Evolutionary conservation across 129 eudicot genomes (phyloP), one percentile per base, ranked within the genome.

Genomic region (Helianthus tuberosus): DNA sequence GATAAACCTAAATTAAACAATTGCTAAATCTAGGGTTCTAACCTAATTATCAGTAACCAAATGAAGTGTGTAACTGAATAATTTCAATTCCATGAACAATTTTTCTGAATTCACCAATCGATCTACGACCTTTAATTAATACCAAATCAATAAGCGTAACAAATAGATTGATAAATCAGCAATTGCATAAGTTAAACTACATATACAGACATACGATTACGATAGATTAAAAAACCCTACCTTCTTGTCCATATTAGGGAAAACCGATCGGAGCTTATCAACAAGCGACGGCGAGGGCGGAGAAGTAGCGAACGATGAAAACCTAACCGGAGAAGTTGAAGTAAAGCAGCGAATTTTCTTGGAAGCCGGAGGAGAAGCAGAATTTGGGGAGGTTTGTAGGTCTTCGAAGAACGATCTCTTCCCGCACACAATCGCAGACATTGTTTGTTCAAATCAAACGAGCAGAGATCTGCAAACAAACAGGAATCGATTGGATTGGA

Each of bases 351-450:
- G 84, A 11, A 80, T 58, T 41, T 74, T 80, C 68, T 80, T 80
- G 4, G 79, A 68, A 38, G 75, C 65, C 11, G 84, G 84, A 5
- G 71, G 84, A 48, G 84, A 80, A 8, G 75, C 71, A 11, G 70
- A 80, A 74, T 66, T 79, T 4, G 83, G 69, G 49, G 79, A 79
- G 5, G 81, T 47, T n/a, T 76, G 69, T 4, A 66, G 58, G 68
- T 80, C 84, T 80, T 80, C 79, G 49, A 80, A 80, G 84, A 80
- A 80, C 36, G 84, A 80, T 80, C 84, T 80, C 84, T 80, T 80
- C 84, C 84, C 84, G 46, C 84, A 80, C 75, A 80, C 79, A 58
- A 80, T 80, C 79, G 84, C 84, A 80, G 84, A 80, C 79, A 80
- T 79, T 36, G 79, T 80, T 80, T 72, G 73, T 72, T 66, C 8